Base-by-base conservation (phyloP, 768 basidiomycete genomes). In the Pluteus cervinus region DNA sequence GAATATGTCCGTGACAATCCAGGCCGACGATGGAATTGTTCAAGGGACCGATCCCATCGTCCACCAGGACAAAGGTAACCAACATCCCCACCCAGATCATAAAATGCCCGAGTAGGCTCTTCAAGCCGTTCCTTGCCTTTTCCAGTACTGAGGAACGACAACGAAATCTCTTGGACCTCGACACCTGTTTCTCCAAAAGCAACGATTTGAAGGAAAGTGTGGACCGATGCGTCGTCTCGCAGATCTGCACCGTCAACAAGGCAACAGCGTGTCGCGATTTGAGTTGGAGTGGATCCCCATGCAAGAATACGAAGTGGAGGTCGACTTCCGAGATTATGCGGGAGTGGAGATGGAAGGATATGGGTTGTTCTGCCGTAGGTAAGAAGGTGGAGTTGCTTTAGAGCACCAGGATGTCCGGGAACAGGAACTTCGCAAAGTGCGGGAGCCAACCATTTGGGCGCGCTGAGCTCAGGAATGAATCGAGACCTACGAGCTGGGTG, bases 351-450 rank as follows among this genome's bases (percentile, higher is more conserved):
- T 2, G 78, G 73, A 6, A 86, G 44, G 29, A 88, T 62, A 47
- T 85, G 84, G 3, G 82, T 83, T 37, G 68, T 62, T 50, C 70
- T 77, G 5, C 85, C 86, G 14, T 76, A 68, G 7, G 86, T 87
- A 35, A 90, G 62, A 34, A 87, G 50, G 46, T 81, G 73, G 18
- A 86, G 66, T 23, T 65, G 61, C 52, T 65, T 55, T 10, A 55
- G 48, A 26, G 55, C 45, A 22, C 53, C 51, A 18, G 52, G 47
- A 16, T 51, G 39, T 35, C 57, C 55, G 3, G 62, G 58, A 8
- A n/a, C n/a, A n/a, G n/a, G n/a, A n/a, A n/a, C n/a, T n/a, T n/a
- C n/a, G n/a, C n/a, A n/a, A n/a, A n/a, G n/a, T n/a, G n/a, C n/a
- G n/a, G n/a, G n/a, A n/a, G n/a, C n/a, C n/a, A n/a, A n/a, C n/a